phyloP scores from a whole-genome alignment of 768 basidiomycete species.

The Neoboletus brunneissimus region DNA sequence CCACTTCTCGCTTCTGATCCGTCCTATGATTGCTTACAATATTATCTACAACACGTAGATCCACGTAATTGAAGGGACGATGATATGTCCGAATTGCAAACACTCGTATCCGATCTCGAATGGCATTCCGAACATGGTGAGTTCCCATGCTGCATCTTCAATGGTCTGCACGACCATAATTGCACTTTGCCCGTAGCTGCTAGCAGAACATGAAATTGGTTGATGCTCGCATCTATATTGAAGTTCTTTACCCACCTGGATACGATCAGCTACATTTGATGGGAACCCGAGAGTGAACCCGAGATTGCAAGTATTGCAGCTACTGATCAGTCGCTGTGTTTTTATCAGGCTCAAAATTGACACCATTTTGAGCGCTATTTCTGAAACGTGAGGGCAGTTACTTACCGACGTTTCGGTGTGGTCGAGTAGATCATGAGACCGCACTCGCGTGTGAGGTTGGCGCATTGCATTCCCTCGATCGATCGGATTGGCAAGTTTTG shows the following conservation, averaged over 20 bases:
- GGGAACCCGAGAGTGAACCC: neutral
- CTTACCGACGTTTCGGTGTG: too few species aligned
- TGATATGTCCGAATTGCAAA: constrained; percentile 90
- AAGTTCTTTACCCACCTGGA: neutral
- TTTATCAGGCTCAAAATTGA: neutral
- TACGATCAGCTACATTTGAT: neutral
- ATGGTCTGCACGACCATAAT: neutral
- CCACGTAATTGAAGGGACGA: constrained; percentile 85
- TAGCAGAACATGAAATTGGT: constrained; percentile 90
- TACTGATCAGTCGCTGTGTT: neutral
- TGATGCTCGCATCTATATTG: constrained; percentile 21
- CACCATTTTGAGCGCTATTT: neutral
- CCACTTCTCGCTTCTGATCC: neutral
- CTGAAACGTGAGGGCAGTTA: too few species aligned
- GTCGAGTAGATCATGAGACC: too few species aligned
- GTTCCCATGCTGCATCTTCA: constrained; percentile 9
- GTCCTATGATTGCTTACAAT: neutral
- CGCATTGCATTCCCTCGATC: too few species aligned
- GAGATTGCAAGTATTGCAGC: neutral
- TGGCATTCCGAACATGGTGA: constrained; percentile 98
- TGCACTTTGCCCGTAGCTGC: constrained; percentile 49
- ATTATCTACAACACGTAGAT: constrained; percentile 50
- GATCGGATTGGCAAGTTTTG: too few species aligned
- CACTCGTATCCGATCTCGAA: constrained; percentile 89
- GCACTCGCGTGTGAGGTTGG: too few species aligned